Evolutionary conservation across 805 yeast species (phyloP).

Genomic region (Cyberlindnera suaveolens): DNA sequence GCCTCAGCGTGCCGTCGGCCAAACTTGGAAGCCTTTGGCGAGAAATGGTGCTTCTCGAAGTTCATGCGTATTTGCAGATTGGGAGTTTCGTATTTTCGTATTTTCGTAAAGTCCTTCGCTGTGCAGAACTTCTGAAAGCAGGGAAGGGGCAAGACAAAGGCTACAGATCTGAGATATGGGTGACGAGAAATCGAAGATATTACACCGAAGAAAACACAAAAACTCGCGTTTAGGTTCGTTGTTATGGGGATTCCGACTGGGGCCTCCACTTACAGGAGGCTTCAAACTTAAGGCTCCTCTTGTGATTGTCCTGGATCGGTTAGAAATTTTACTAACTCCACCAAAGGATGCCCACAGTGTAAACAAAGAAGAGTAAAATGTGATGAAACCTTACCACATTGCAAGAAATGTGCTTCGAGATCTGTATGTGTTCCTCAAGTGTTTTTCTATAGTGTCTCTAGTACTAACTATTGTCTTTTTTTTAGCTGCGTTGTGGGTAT

Average conservation of each 20-base stretch:
- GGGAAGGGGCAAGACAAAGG: too few species aligned
- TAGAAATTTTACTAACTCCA: not conserved
- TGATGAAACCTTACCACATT: constrained; percentile 52
- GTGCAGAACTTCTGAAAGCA: too few species aligned
- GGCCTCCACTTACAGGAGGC: too few species aligned
- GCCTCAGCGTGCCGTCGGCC: too few species aligned
- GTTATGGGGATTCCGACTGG: not conserved
- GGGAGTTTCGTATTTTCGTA: too few species aligned
- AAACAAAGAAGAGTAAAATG: constrained; percentile 55
- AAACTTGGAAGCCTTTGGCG: too few species aligned
- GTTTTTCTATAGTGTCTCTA: not conserved
- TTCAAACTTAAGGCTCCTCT: too few species aligned
- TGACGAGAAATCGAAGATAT: constrained; percentile 1
- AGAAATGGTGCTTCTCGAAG: not conserved
- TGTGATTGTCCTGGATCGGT: too few species aligned
- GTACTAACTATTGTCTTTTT: not conserved
- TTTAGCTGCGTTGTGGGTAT: constrained; percentile 13
- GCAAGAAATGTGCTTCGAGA: constrained; percentile 39
- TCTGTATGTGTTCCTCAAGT: constrained; percentile 5
- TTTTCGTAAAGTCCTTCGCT: too few species aligned
- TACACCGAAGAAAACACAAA: constrained; percentile 46
- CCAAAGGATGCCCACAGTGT: constrained; percentile 60
- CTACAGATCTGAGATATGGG: not conserved
- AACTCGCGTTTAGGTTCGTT: constrained; percentile 36
- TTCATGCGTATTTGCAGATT: too few species aligned